phyloP scores from a whole-genome alignment of 2,329 filamentous ascomycete species.

The Dactylellina drechsleri region DNA sequence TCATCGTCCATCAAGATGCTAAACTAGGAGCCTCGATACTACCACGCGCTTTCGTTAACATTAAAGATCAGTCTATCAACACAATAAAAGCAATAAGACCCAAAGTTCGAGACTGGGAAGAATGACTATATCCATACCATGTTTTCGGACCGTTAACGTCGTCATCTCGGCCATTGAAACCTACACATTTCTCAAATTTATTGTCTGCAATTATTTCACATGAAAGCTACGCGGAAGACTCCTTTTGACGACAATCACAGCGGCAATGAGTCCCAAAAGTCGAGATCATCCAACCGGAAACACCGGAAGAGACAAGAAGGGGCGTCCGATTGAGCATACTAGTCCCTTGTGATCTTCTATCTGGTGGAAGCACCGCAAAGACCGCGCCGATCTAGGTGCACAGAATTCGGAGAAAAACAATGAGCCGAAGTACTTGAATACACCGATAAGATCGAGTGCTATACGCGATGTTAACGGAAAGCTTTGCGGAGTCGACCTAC shows the following conservation, averaged over 20 bases:
- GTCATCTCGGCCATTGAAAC: slow-evolving; percentile 49
- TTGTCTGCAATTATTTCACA: slow-evolving; percentile 40
- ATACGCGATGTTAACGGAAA: slow-evolving; percentile 38
- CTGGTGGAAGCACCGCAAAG: slow-evolving; percentile 27
- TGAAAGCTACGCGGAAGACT: slow-evolving; percentile 36
- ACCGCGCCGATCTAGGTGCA: no score
- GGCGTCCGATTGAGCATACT: neutral
- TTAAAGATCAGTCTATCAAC: neutral
- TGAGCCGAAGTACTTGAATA: no score
- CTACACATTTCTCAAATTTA: slow-evolving; percentile 48
- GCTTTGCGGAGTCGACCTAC: slow-evolving; percentile 29
- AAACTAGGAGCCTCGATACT: no score
- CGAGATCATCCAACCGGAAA: slow-evolving; percentile 6
- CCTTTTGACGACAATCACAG: slow-evolving; percentile 22
- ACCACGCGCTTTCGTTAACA: neutral
- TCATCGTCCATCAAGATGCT: no score
- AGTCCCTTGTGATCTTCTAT: slow-evolving; percentile 2
- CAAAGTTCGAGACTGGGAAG: neutral
- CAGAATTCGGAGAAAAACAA: no score
- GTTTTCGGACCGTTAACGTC: slow-evolving; percentile 51
- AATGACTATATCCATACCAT: slow-evolving; percentile 18
- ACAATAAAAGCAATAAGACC: neutral
- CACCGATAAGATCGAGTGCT: neutral
- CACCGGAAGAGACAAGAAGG: neutral
- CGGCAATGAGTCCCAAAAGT: slow-evolving; percentile 17